Evolutionary conservation across 1,284 basidiomycete species (phyloP).

Genomic region (Kalmanozyma brasiliensis): DNA sequence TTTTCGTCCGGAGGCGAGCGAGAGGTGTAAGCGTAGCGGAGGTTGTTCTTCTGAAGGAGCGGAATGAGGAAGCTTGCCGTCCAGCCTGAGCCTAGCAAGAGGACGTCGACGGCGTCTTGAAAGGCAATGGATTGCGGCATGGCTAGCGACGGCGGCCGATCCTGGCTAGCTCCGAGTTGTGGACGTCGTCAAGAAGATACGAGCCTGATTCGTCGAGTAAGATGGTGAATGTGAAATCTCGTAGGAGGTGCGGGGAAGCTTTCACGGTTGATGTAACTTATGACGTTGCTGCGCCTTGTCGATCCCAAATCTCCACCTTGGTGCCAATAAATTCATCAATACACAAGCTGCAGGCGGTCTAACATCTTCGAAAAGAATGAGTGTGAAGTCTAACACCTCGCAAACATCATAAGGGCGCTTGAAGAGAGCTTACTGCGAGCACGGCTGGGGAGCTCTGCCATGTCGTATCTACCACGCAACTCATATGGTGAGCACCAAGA

Average conservation of each 20-base stretch:
- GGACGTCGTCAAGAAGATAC: neutral
- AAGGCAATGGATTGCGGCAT: neutral
- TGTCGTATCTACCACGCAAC: too few species aligned
- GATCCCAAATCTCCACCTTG: slow-evolving; percentile 6
- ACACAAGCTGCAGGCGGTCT: neutral
- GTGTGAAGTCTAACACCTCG: neutral
- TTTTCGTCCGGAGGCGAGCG: slow-evolving; percentile 70
- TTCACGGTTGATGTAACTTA: too few species aligned
- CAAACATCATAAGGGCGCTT: neutral
- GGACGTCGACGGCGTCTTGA: slow-evolving; percentile 71
- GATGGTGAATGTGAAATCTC: too few species aligned
- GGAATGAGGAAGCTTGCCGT: slow-evolving; percentile 75
- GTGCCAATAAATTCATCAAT: too few species aligned
- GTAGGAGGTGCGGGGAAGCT: too few species aligned
- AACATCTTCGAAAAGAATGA: too few species aligned
- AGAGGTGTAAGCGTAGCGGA: slow-evolving; percentile 70
- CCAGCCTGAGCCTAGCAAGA: slow-evolving; percentile 79
- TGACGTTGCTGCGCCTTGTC: too few species aligned
- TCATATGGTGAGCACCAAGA: too few species aligned
- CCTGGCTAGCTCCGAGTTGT: neutral
- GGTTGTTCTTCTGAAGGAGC: slow-evolving; percentile 68
- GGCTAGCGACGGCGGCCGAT: neutral
- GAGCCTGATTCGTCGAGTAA: neutral
- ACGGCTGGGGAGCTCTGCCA: too few species aligned
- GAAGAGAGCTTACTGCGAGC: too few species aligned